phyloP scores from a whole-genome alignment of 2,329 filamentous ascomycete species.

The Trichoderma citrinoviride region DNA sequence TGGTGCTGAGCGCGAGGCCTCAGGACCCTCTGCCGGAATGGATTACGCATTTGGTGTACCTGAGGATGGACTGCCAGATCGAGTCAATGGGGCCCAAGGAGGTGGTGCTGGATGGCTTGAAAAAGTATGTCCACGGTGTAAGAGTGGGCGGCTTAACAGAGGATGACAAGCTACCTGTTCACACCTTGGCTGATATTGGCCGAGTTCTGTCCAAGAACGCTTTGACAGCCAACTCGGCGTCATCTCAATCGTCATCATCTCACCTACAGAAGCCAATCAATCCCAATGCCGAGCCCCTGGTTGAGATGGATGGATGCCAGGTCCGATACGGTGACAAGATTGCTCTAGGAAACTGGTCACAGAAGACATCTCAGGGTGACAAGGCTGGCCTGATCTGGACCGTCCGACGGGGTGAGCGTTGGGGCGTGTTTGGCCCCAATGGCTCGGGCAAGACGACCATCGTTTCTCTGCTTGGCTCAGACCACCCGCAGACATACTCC shows the following conservation, averaged over 20 bases:
- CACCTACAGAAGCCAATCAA: conserved; percentile 28
- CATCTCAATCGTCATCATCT: conserved; percentile 17
- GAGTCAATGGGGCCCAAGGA: conserved; percentile 63
- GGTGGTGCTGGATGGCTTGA: conserved; percentile 56
- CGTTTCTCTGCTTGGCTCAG: conserved; percentile 86
- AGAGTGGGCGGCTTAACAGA: conserved; percentile 44
- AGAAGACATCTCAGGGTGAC: conserved; percentile 50
- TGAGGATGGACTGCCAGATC: conserved; percentile 66
- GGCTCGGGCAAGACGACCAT: conserved; percentile 95
- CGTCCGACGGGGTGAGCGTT: conserved; percentile 77
- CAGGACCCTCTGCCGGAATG: conserved; percentile 87
- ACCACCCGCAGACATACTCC: conserved; percentile 92
- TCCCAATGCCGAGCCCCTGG: conserved; percentile 61
- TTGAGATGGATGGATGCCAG: conserved; percentile 83
- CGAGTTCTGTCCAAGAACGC: conserved; percentile 38
- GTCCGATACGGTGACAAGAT: conserved; percentile 77
- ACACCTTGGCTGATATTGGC: conserved; percentile 51
- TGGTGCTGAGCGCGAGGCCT: conserved; percentile 75
- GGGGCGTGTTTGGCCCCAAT: conserved; percentile 91
- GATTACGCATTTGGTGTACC: conserved; percentile 79
- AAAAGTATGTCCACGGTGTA: conserved; percentile 47
- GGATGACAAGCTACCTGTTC: conserved; percentile 48
- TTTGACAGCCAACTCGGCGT: background rate
- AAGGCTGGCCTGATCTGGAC: conserved; percentile 74
- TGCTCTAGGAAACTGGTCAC: conserved; percentile 77